Evolutionary conservation across 139 green algal species (phyloP).

Genomic region (Pycnococcus provasolii): DNA sequence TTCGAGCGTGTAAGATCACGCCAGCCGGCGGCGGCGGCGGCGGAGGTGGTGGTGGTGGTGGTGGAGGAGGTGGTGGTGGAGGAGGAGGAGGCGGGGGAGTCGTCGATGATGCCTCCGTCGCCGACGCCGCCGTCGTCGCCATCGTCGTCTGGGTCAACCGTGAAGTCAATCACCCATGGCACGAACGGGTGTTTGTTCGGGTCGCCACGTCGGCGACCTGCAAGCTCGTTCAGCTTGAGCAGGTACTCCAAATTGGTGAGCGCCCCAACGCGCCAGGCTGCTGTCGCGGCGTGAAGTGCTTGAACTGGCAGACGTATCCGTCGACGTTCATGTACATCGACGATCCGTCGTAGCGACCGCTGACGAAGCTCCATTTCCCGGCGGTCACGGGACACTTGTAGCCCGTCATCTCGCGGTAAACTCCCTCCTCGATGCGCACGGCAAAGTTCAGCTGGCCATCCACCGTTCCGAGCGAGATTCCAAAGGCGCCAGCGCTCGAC

Average conservation of each 20-base stretch:
- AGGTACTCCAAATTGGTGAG: constrained; percentile 16
- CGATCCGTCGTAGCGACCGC: too few species aligned
- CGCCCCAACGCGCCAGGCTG: constrained; percentile 6
- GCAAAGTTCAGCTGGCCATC: too few species aligned
- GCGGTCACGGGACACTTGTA: too few species aligned
- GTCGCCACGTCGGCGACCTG: neutral
- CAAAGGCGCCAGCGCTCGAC: too few species aligned
- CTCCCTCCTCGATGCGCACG: too few species aligned
- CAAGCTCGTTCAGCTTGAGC: neutral
- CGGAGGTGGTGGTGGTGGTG: neutral
- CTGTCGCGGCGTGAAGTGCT: neutral
- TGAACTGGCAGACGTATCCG: too few species aligned
- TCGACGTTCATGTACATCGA: too few species aligned
- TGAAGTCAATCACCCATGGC: constrained; percentile 14
- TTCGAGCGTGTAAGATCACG: constrained; percentile 9
- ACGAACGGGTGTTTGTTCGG: neutral
- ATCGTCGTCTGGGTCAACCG: too few species aligned
- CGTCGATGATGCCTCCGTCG: neutral
- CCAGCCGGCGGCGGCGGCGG: neutral
- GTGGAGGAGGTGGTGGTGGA: neutral
- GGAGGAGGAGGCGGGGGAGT: constrained; percentile 1
- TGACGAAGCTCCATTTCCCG: too few species aligned
- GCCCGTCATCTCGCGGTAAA: too few species aligned
- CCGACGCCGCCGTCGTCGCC: too few species aligned
- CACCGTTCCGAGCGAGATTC: too few species aligned